phyloP scores from a whole-genome alignment of 2,329 filamentous ascomycete genomes.

The Aspergillus fructus region DNA sequence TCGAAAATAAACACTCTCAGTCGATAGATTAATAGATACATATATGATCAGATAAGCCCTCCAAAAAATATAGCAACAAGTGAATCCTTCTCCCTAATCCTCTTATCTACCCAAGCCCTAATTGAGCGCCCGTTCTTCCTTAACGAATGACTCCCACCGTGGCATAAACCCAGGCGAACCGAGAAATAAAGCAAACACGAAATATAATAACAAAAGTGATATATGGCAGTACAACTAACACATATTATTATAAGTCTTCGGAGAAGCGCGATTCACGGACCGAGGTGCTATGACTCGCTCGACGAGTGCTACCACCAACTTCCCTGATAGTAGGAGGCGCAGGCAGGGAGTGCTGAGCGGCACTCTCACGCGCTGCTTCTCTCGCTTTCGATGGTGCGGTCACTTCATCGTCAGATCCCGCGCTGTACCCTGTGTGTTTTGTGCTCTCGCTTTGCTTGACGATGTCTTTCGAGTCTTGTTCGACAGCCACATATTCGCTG shows the following conservation, averaged over 20 bases:
- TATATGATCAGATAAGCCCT: not conserved
- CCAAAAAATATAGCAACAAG: not conserved
- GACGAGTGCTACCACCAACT: slow-evolving; percentile 13
- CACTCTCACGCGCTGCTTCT: slow-evolving; percentile 29
- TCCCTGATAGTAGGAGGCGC: slow-evolving; percentile 22
- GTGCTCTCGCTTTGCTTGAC: slow-evolving; percentile 15
- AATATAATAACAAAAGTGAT: not conserved
- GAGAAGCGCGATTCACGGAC: slow-evolving; percentile 38
- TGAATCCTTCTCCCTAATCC: not conserved
- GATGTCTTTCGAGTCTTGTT: slow-evolving; percentile 14
- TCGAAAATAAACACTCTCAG: not conserved
- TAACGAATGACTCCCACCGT: not conserved
- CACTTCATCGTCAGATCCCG: slow-evolving; percentile 9
- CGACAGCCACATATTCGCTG: slow-evolving; percentile 14
- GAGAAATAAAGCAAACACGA: not conserved
- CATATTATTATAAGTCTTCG: slow-evolving; percentile 32
- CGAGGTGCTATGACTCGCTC: slow-evolving; percentile 17
- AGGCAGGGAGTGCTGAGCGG: slow-evolving; percentile 30
- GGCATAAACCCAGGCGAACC: not conserved
- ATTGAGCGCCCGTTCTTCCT: not conserved
- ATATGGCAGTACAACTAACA: not conserved
- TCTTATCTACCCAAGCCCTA: not conserved
- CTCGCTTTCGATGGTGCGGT: slow-evolving; percentile 19
- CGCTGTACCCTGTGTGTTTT: slow-evolving; percentile 23
- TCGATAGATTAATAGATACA: not conserved